phyloP scores from a whole-genome alignment of 2,329 filamentous ascomycete species.

The Neofusicoccum sp. region DNA sequence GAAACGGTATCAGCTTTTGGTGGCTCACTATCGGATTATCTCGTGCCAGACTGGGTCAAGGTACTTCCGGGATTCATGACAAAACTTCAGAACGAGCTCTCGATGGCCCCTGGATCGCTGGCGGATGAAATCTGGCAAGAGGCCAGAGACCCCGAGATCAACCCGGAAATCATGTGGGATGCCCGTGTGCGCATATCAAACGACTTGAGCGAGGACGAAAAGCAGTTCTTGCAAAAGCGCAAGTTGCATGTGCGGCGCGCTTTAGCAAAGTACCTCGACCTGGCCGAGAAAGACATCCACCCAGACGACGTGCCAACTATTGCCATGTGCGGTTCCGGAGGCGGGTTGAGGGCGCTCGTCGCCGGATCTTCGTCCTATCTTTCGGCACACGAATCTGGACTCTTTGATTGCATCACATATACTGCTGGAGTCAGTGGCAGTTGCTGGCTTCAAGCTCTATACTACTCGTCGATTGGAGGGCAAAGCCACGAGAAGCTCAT shows the following conservation, averaged over 20 bases:
- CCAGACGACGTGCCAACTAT: constrained; percentile 91
- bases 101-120: constrained; percentile 81
- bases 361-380: constrained; percentile 86
- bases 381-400: constrained; percentile 77
- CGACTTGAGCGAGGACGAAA: constrained; percentile 80
- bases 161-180: constrained; percentile 83
- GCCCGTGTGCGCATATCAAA: constrained; percentile 79
- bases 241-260: constrained; percentile 68
- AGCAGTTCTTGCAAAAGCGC: constrained; percentile 68
- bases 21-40: constrained; percentile 62
- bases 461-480: constrained; percentile 73
- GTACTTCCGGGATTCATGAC: constrained; percentile 71
- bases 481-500: constrained; percentile 69
- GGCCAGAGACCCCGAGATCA: constrained; percentile 75
- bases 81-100: constrained; percentile 85
- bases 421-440: constrained; percentile 93
- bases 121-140: constrained; percentile 93
- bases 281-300: constrained; percentile 78
- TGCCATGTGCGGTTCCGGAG: constrained; percentile 91
- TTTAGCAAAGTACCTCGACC: constrained; percentile 75
- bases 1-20: constrained; percentile 39
- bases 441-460: constrained; percentile 91
- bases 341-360: constrained; percentile 83
- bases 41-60: constrained; percentile 81
- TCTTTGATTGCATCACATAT: constrained; percentile 94